These are phyloP conservation scores for Lepiota venenata DNA, from an alignment of 768 basidiomycete species.

Conservation along the genomic window DNA sequence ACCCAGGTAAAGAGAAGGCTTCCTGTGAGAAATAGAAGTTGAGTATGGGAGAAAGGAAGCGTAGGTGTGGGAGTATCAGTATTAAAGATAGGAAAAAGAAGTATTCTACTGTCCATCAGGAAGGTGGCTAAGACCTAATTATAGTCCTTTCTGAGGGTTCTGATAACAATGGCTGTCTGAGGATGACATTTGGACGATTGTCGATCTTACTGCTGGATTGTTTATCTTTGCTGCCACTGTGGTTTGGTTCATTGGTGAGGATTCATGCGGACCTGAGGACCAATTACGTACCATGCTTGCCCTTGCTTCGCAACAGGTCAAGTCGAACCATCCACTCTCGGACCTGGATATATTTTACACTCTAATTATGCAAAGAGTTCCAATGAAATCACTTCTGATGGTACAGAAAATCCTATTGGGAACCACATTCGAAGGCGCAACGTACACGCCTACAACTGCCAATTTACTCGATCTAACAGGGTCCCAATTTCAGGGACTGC, in stretches of 20 bases:
- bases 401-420: not conserved
- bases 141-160: no score
- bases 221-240: not conserved
- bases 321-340: not conserved
- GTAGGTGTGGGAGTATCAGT: no score
- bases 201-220: not conserved
- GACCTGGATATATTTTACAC: not conserved
- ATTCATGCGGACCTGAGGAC: conserved; percentile 2
- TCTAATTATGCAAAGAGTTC: not conserved
- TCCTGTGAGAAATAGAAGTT: no score
- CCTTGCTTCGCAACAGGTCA: not conserved
- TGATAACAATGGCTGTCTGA: no score
- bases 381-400: not conserved
- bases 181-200: no score
- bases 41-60: no score
- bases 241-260: not conserved
- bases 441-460: no score
- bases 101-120: no score
- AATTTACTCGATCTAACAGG: not conserved
- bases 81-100: no score
- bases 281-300: not conserved
- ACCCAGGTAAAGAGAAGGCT: no score
- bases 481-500: not conserved
- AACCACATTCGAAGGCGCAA: not conserved
- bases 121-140: no score